Evolutionary conservation across 352 stramenopile species (phyloP).

Genomic region (Elongisporangium undulatum): DNA sequence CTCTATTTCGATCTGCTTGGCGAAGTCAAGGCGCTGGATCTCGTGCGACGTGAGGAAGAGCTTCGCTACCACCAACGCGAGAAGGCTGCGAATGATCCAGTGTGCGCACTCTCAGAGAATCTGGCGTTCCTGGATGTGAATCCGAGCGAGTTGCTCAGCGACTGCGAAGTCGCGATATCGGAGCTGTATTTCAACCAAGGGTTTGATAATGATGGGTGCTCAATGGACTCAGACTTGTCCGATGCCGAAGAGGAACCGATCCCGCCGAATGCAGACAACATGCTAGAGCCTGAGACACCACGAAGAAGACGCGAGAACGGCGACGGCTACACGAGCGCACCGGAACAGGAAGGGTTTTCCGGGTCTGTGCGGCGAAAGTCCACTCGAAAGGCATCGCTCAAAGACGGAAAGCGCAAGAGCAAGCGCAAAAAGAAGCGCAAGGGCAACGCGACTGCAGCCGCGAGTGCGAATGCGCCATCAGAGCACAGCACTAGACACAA

Average conservation of each 20-base stretch:
- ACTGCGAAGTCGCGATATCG: constrained; percentile 60
- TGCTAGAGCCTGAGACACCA: constrained; percentile 5
- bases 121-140: constrained; percentile 10
- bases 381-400: background rate
- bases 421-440: constrained; percentile 14
- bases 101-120: background rate
- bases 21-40: constrained; percentile 39
- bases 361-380: background rate
- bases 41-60: background rate
- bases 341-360: constrained; percentile 12
- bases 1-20: constrained; percentile 63
- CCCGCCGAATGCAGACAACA: constrained; percentile 21
- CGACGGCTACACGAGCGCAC: constrained; percentile 29
- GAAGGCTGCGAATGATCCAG: background rate
- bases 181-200: constrained; percentile 35
- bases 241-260: constrained; percentile 61
- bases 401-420: constrained; percentile 18
- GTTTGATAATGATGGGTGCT: constrained; percentile 15
- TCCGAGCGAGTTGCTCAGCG: constrained; percentile 35
- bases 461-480: background rate
- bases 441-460: background rate
- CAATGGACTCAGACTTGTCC: constrained; percentile 59
- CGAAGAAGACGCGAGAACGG: constrained; percentile 3
- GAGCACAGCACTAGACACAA: background rate
- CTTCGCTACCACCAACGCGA: background rate